Evolutionary conservation across 768 basidiomycete genomes (phyloP).

Genomic region (Lactarius psammicola): DNA sequence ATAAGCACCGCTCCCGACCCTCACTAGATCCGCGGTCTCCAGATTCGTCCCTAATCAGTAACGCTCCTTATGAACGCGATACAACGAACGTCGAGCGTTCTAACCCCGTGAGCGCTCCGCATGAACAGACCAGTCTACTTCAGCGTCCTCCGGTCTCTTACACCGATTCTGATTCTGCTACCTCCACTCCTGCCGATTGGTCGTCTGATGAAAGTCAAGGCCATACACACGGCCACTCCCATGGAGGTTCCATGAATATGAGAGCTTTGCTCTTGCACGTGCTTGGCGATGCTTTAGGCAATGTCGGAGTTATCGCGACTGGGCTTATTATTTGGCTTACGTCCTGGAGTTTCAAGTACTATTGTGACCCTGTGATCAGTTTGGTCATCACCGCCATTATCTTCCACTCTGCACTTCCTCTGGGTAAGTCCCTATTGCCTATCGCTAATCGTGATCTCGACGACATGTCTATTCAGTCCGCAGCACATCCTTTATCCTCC

Average conservation of each 20-base stretch:
- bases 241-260: conserved; percentile 94
- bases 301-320: conserved; percentile 95
- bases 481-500: conserved; percentile 89
- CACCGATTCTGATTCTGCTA: background rate
- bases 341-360: conserved; percentile 80
- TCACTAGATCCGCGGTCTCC: conserved; percentile 25
- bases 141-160: conserved; percentile 15
- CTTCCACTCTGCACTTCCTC: conserved; percentile 90
- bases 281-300: conserved; percentile 94
- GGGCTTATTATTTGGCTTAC: conserved; percentile 94
- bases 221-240: conserved; percentile 40
- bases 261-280: conserved; percentile 93
- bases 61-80: conserved; percentile 16
- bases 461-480: conserved; percentile 48
- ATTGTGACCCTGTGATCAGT: conserved; percentile 91
- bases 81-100: background rate
- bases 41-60: conserved; percentile 8
- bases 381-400: conserved; percentile 95
- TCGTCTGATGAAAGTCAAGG: conserved; percentile 27
- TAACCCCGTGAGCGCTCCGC: background rate
- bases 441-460: conserved; percentile 20
- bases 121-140: conserved; percentile 46
- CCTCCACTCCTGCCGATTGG: background rate
- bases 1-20: conserved; percentile 32
- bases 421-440: conserved; percentile 52